These are phyloP conservation scores for Aspergillus brunneoviolaceus DNA, from an alignment of 2,329 filamentous ascomycete species.

Conservation along the genomic window DNA sequence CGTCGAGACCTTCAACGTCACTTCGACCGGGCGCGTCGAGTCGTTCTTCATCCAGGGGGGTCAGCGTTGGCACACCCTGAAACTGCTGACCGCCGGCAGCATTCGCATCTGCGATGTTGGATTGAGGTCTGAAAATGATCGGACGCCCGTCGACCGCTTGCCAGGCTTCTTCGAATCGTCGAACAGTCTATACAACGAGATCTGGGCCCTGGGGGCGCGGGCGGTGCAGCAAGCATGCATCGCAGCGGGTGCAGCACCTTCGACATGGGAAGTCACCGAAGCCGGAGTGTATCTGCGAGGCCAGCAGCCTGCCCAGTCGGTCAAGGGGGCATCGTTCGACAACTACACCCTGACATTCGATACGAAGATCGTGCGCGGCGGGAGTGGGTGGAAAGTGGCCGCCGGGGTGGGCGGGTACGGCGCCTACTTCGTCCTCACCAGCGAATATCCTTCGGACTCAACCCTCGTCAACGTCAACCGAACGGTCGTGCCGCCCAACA, in stretches of 20 bases:
- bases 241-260: constrained; percentile 12
- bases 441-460: constrained; percentile 6
- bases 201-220: constrained; percentile 18
- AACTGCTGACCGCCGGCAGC: constrained; percentile 1
- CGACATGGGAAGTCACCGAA: constrained; percentile 15
- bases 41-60: constrained; percentile 20
- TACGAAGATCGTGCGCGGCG: constrained; percentile 16
- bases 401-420: constrained; percentile 15
- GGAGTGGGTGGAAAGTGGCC: constrained; percentile 19
- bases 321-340: constrained; percentile 5
- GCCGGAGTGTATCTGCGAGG: constrained; percentile 14
- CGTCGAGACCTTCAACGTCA: constrained; percentile 22
- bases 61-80: constrained; percentile 16
- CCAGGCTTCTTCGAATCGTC: constrained; percentile 15
- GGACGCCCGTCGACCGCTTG: constrained; percentile 6
- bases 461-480: constrained; percentile 8
- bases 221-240: constrained; percentile 19
- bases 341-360: constrained; percentile 18
- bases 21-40: constrained; percentile 6
- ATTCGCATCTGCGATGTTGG: constrained; percentile 2
- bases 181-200: constrained; percentile 16
- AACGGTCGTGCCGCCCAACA: constrained; percentile 8
- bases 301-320: constrained; percentile 16
- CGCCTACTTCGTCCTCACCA: constrained; percentile 18
- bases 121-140: neutral